A percentile compares a stretch with the other conserved stretches of the same genome.
These are phyloP conservation scores for Seiridium cupressi DNA, from an alignment of 2,329 filamentous ascomycete genomes.

Conservation along the genomic window DNA sequence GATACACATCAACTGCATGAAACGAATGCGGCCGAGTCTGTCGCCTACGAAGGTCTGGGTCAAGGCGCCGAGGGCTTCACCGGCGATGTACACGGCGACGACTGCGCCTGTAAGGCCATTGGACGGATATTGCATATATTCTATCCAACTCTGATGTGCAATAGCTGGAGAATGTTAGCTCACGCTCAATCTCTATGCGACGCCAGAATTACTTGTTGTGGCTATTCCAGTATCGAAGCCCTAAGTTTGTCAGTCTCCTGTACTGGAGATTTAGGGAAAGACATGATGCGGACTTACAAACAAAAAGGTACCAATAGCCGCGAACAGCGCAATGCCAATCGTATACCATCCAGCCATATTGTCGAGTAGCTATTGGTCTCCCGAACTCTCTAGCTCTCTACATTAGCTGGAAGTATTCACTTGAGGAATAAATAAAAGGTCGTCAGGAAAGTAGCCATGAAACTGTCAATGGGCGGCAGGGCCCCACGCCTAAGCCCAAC, in stretches of 20 bases:
- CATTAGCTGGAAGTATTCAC: too few relatives aligned
- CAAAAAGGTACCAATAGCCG: conserved; percentile 57
- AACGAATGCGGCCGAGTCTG: conserved; percentile 48
- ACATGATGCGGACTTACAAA: conserved; percentile 40
- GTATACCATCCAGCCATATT: conserved; percentile 34
- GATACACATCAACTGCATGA: conserved; percentile 52
- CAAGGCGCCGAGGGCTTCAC: conserved; percentile 54
- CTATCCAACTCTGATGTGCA: conserved; percentile 57
- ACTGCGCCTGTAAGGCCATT: conserved; percentile 53
- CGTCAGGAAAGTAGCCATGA: not conserved
- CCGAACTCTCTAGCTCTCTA: too few relatives aligned
- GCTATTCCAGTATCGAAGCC: conserved; percentile 57
- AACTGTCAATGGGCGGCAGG: not conserved
- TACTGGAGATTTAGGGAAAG: not conserved
- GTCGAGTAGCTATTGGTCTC: not conserved
- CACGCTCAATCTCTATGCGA: not conserved
- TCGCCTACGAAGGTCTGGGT: conserved; percentile 53
- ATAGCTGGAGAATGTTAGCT: conserved; percentile 38
- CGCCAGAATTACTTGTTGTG: conserved; percentile 44
- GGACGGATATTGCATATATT: conserved; percentile 56
- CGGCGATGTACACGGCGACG: conserved; percentile 58
- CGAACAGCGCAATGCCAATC: conserved; percentile 51
- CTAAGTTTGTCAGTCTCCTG: not conserved
- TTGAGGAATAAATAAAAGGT: not conserved
- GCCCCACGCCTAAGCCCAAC: not conserved